Base-by-base conservation (phyloP, 192 early-diverging fungal genomes). In the Polychytrium aggregatum region DNA sequence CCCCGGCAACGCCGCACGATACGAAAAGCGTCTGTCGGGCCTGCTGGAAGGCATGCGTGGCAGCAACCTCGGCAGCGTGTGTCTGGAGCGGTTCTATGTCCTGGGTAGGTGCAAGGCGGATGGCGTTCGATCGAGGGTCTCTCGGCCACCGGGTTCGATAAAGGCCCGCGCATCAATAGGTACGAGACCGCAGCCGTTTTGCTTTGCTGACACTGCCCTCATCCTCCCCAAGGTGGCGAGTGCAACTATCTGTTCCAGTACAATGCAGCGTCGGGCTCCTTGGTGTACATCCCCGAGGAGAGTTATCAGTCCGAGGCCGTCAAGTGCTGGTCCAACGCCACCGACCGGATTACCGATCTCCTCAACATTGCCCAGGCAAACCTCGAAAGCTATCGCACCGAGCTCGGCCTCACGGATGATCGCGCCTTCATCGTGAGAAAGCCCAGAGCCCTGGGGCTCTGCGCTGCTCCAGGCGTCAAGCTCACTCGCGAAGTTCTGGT, bases 171-270 rank as follows among this genome's bases (percentile, higher is more conserved):
- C 41, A 7, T 9, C 22, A 42, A 18, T 7, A 42, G 30, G 26
- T 52, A 0, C 29, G 22, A 5, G 27, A 17, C 17, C 28, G 16
- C 2, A 2, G 13, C 14, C 16, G 17, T 30, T 40, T 16, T 35
- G 28, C n/a, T 41, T 37, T 14, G 11, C 25, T 16, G 11, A 26
- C 13, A 40, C 25, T 16, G n/a, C 16, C 46, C 14, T 30, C 33
- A 34, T 22, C 13, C 30, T 4, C 22, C 26, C 11, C 14, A 24
- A 46, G 83, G 82, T 46, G 87, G 88, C 56, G 88, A 93, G 65
- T 88, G 88, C 71, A 94, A 94, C 65, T 94, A 82, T 47, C 66
- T 94, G 39, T 90, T 90, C 63, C 77, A 74, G 31, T 88, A 82
- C 59, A 59, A 71, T 41, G 45, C 72, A 33, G 48, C 65, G 10